These are phyloP conservation scores for Striga asiatica DNA, from an alignment of 257 asterid species.

Conservation along the genomic window DNA sequence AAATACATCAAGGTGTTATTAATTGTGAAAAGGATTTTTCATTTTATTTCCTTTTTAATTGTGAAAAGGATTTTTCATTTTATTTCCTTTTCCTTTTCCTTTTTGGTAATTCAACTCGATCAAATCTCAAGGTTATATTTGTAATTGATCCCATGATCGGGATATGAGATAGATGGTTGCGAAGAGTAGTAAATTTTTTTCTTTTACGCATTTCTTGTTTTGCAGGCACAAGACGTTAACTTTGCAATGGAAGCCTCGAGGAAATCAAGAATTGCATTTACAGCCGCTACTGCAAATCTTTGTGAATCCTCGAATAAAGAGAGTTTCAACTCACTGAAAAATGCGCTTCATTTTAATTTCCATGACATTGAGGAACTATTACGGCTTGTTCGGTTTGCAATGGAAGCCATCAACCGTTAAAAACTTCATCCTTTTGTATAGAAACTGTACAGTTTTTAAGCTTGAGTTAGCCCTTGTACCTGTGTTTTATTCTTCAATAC, in stretches of 20 bases:
- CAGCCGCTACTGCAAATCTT: constrained; percentile 55
- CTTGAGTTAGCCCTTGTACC: constrained; percentile 21
- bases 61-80: too few species aligned
- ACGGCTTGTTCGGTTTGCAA: constrained; percentile 79
- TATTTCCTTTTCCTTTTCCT: too few species aligned
- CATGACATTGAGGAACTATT: constrained; percentile 77
- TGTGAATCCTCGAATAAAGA: constrained; percentile 50
- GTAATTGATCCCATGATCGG: too few species aligned
- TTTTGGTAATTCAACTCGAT: too few species aligned
- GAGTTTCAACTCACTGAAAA: constrained; percentile 49
- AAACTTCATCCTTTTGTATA: constrained; percentile 26
- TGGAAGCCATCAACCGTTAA: constrained; percentile 64
- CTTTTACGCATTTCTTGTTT: too few species aligned
- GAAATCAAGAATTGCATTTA: constrained; percentile 64
- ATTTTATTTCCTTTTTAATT: too few species aligned
- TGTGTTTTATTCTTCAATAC: constrained; percentile 20
- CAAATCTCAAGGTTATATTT: too few species aligned
- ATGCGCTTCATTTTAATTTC: constrained; percentile 86
- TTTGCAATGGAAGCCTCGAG: constrained; percentile 94
- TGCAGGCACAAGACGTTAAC: constrained; percentile 75
- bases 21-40: too few species aligned
- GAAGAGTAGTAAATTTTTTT: too few species aligned
- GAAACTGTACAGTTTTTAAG: constrained; percentile 39
- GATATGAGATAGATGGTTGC: too few species aligned
- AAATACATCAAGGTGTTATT: too few species aligned